Evolutionary conservation across 495 filamentous ascomycete species (phyloP), one percentile per base, ranked within the genome.

Genomic region (Podospora tetraspora): DNA sequence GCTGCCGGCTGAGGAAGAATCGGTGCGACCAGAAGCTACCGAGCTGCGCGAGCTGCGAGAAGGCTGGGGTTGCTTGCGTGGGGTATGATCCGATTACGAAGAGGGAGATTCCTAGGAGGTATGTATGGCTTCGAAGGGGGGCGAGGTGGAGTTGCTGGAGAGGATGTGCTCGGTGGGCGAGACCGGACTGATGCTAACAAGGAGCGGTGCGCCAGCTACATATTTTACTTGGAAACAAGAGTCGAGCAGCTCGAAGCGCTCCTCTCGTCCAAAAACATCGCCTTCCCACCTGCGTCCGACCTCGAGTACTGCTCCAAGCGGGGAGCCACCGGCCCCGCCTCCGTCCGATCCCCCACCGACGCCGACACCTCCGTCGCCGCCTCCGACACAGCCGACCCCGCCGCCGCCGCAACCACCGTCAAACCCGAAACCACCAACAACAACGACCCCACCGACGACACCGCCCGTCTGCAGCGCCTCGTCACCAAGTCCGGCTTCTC

Each of bases 41-140:
- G 25, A 90, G 90, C 63, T 98, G 94, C 78, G 87, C 91, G 60
- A 89, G 90, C 67, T 98, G 94, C 77, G 92, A 93, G 76, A 97
- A 97, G 80, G 93, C 92, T 16, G 84, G 86, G 70, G 91, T 94
- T 34, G 89, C 89, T 72, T 97, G 94, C 75, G 92, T 97, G 59
- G 94, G 94, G 56, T 97, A 96, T 75, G 94, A 98, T 76, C 94
- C 93, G 23, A 96, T 97, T 72, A 96, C 92, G 21, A 97, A 97
- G 83, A 85, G 90, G 76, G 92, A 97, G 75, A 96, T 97, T 43
- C 94, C 94, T 58, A 85, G 93, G 73, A 90, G 87, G 86, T 89
- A 68, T 77, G 85, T 63, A 43, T 37, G 13, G 16, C 25, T 52
- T n/a, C 7, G n/a, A n/a, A 25, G 2, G 43, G n/a, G 23, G 22